Evolutionary conservation across 345 rosid species (phyloP).

Genomic region (Linum lewisii): DNA sequence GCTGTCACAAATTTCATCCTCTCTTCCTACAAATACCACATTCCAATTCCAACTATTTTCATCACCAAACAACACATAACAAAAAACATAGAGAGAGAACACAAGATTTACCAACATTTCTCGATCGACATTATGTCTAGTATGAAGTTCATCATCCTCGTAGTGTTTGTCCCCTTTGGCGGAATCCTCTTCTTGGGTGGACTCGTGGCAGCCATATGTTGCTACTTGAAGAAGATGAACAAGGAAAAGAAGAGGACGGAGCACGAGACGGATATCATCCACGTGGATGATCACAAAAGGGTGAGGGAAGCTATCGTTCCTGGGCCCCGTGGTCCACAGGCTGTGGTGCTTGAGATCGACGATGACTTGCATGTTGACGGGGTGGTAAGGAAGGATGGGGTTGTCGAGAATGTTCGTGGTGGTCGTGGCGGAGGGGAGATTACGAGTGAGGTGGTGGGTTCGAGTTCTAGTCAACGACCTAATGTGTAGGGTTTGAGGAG

Average conservation of each 20-base stretch:
- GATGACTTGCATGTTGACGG: slow-evolving; percentile 49
- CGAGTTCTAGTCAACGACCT: no score
- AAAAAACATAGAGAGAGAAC: neutral
- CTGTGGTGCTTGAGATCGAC: slow-evolving; percentile 39
- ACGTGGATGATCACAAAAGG: slow-evolving; percentile 44
- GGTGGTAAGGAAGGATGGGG: slow-evolving; percentile 26
- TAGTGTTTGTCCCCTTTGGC: slow-evolving; percentile 50
- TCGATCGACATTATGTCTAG: neutral
- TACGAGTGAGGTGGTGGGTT: no score
- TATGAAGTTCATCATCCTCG: slow-evolving; percentile 34
- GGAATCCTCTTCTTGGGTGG: slow-evolving; percentile 38
- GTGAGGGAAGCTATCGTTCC: slow-evolving; percentile 42
- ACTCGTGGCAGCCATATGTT: slow-evolving; percentile 36
- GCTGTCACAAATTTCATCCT: no score
- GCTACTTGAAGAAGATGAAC: slow-evolving; percentile 31
- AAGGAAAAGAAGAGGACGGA: slow-evolving; percentile 24
- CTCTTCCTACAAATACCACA: slow-evolving; percentile 16
- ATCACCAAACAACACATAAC: slow-evolving; percentile 31
- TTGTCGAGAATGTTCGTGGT: slow-evolving; percentile 1
- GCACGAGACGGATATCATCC: slow-evolving; percentile 20
- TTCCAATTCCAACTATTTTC: slow-evolving; percentile 17
- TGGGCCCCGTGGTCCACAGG: slow-evolving; percentile 38
- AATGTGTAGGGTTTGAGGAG: no score
- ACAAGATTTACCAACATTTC: neutral
- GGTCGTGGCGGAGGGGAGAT: neutral